phyloP scores from a whole-genome alignment of 108 stramenopile species.

The Cyclostephanos invisitatus region DNA sequence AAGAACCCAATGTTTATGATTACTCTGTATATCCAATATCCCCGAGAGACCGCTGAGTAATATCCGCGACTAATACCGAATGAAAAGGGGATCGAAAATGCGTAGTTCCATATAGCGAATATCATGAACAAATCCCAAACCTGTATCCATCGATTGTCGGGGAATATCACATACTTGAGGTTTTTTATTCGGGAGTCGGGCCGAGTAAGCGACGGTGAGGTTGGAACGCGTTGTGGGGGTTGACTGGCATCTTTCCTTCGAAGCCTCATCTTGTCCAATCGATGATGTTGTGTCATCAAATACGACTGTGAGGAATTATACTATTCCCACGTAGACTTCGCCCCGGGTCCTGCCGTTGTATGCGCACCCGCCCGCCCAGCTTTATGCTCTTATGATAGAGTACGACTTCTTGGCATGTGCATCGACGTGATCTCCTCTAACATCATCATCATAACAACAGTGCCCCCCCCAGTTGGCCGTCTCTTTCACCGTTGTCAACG shows the following conservation, averaged over 20 bases:
- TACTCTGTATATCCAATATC: constrained; percentile 42
- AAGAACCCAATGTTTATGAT: constrained; percentile 46
- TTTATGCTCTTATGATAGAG: too few relatives aligned
- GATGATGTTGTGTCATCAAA: too few relatives aligned
- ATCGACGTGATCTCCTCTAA: too few relatives aligned
- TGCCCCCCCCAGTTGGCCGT: too few relatives aligned
- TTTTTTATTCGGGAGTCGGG: constrained; percentile 18
- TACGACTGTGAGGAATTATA: too few relatives aligned
- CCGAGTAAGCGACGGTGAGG: not conserved
- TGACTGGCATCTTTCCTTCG: not conserved
- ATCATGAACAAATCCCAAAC: constrained; percentile 54
- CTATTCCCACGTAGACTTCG: too few relatives aligned
- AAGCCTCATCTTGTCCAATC: not conserved
- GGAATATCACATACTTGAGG: constrained; percentile 46
- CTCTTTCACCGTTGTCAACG: too few relatives aligned
- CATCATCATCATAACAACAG: too few relatives aligned
- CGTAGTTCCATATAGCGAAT: constrained; percentile 27
- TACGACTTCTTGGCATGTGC: too few relatives aligned
- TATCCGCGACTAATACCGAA: constrained; percentile 53
- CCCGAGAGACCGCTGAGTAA: constrained; percentile 26
- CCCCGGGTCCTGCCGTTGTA: too few relatives aligned
- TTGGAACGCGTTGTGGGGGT: not conserved
- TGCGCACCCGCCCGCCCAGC: too few relatives aligned
- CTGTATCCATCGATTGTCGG: constrained; percentile 32
- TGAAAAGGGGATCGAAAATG: constrained; percentile 48